Evolutionary conservation across 352 stramenopile genomes (phyloP).

Genomic region (Globisporangium canariense): DNA sequence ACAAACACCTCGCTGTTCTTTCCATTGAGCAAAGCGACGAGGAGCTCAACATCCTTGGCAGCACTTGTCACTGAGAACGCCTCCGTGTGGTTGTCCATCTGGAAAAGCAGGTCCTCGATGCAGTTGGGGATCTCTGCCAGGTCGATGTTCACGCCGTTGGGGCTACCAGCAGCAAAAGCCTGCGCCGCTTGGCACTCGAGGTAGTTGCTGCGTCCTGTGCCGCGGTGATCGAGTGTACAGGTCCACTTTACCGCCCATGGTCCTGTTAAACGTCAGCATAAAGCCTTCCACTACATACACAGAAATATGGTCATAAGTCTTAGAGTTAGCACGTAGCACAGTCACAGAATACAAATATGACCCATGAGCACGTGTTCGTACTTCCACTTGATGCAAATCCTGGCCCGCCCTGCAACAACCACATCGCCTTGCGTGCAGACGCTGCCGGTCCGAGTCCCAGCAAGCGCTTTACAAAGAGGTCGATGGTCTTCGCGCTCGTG

Average conservation of each 20-base stretch:
- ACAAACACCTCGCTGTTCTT: slow-evolving; percentile 13
- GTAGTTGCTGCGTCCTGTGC: slow-evolving; percentile 9
- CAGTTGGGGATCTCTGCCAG: slow-evolving; percentile 1
- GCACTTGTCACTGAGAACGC: slow-evolving; percentile 51
- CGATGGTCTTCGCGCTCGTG: no score
- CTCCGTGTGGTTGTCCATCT: slow-evolving; percentile 56
- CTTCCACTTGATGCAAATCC: slow-evolving; percentile 13
- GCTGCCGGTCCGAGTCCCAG: no score
- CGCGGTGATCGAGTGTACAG: slow-evolving; percentile 19
- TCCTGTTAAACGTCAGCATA: slow-evolving; percentile 7
- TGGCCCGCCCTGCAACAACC: no score
- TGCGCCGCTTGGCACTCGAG: slow-evolving; percentile 5
- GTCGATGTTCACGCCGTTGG: neutral
- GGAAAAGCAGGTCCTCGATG: slow-evolving; percentile 23
- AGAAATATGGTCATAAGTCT: no score
- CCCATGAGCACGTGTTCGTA: neutral
- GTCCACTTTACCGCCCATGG: neutral
- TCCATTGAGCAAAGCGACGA: slow-evolving; percentile 1
- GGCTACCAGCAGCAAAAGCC: slow-evolving; percentile 2
- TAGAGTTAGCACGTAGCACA: no score
- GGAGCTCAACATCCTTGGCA: slow-evolving; percentile 5
- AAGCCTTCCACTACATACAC: slow-evolving; percentile 9
- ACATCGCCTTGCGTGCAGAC: no score
- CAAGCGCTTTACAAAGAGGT: no score
- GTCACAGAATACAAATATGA: no score